These are phyloP conservation scores for Stachybotrys chlorohalonatus DNA, from an alignment of 2,329 filamentous ascomycete species.

Conservation along the genomic window DNA sequence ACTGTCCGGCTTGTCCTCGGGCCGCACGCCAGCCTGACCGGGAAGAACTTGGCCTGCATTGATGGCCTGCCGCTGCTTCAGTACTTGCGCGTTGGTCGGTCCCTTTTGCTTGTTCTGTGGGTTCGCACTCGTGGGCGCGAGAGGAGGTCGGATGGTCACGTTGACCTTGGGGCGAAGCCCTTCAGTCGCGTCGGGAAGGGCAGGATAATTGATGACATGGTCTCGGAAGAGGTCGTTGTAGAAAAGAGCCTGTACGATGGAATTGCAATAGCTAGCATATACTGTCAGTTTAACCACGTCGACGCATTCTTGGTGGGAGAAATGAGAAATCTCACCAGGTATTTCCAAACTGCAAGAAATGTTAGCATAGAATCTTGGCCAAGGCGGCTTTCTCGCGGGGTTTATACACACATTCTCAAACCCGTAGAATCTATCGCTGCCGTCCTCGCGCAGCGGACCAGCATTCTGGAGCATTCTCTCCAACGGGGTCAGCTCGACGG, in stretches of 20 bases:
- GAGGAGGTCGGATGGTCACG: conserved; percentile 50
- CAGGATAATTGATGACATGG: conserved; percentile 85
- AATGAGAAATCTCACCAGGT: conserved; percentile 62
- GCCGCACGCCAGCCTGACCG: conserved; percentile 48
- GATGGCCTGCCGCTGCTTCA: conserved; percentile 46
- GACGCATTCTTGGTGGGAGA: conserved; percentile 1
- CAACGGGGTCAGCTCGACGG: conserved; percentile 51
- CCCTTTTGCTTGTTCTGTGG: conserved; percentile 39
- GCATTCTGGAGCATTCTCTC: conserved; percentile 74
- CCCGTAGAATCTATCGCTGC: conserved; percentile 96
- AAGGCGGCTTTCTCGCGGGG: not conserved
- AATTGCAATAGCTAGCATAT: conserved; percentile 81
- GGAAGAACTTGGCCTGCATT: conserved; percentile 45
- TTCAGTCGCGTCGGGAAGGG: conserved; percentile 53
- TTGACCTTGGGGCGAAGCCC: conserved; percentile 46
- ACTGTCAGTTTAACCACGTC: conserved; percentile 9
- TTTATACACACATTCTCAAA: conserved; percentile 79
- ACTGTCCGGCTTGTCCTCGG: conserved; percentile 89
- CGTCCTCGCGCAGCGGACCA: conserved; percentile 73
- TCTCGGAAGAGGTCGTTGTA: conserved; percentile 92
- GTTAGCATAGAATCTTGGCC: conserved; percentile 22
- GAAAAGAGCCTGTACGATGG: conserved; percentile 93
- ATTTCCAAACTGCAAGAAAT: conserved; percentile 70
- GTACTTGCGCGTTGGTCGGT: conserved; percentile 45
- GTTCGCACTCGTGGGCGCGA: conserved; percentile 35